phyloP scores from a whole-genome alignment of 331 rosid genomes.

The Malus hybrid region DNA sequence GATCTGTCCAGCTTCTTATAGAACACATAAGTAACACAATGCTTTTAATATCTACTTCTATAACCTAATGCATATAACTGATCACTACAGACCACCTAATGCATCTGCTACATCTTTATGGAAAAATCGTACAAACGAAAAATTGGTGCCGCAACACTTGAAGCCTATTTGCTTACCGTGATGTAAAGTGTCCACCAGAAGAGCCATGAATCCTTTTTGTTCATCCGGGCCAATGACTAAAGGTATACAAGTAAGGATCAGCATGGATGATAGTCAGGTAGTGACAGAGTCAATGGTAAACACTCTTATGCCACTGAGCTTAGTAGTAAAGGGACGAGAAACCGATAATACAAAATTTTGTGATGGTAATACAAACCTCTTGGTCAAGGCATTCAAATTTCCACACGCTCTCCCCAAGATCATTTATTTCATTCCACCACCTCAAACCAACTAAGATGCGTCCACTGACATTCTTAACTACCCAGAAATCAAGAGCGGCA shows the following conservation, averaged over 20 bases:
- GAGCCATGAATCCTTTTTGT: slow-evolving; percentile 93
- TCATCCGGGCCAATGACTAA: slow-evolving; percentile 84
- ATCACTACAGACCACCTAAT: background rate
- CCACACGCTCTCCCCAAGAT: slow-evolving; percentile 95
- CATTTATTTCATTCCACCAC: slow-evolving; percentile 99
- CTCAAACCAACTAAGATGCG: slow-evolving; percentile 91
- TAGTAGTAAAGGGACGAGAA: slow-evolving; percentile 1
- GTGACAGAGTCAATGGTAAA: background rate
- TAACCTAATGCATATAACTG: background rate
- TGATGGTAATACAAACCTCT: slow-evolving; percentile 44
- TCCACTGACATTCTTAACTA: slow-evolving; percentile 94
- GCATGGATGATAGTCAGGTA: slow-evolving; percentile 4
- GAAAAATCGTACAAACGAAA: background rate
- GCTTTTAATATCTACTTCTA: background rate
- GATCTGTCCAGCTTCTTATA: background rate
- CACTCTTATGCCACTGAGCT: background rate
- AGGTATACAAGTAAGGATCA: slow-evolving; percentile 10
- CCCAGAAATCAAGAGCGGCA: slow-evolving; percentile 96
- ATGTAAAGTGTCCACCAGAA: slow-evolving; percentile 96
- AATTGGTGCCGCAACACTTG: background rate
- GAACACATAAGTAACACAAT: background rate
- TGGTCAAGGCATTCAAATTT: slow-evolving; percentile 97
- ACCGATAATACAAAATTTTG: background rate
- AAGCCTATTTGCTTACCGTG: slow-evolving; percentile 44
- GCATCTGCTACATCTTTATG: background rate